phyloP scores from a whole-genome alignment of 495 filamentous ascomycete species.

The Chaetomium tenue region DNA sequence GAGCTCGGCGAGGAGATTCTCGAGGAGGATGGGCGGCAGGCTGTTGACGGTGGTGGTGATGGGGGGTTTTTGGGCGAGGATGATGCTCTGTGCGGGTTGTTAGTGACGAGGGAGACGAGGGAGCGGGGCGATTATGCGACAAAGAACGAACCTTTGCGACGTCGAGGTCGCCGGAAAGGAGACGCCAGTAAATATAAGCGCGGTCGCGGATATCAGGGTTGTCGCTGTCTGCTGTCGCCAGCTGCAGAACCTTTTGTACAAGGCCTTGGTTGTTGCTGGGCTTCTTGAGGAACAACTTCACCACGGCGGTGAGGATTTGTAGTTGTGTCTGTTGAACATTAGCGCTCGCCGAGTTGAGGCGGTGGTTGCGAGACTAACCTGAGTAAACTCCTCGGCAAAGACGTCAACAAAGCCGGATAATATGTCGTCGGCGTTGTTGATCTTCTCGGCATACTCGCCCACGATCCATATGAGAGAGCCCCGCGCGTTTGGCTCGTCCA shows the following conservation, averaged over 20 bases:
- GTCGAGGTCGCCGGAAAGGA: slow-evolving; percentile 88
- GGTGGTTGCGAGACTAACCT: slow-evolving; percentile 37
- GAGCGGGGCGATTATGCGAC: neutral
- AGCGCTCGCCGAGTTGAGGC: neutral
- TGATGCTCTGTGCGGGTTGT: slow-evolving; percentile 62
- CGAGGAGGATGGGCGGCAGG: slow-evolving; percentile 76
- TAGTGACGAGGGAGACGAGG: no score
- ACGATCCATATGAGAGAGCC: slow-evolving; percentile 98
- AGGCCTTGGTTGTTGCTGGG: slow-evolving; percentile 83
- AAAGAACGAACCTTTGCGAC: slow-evolving; percentile 65
- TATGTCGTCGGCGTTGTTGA: slow-evolving; percentile 89
- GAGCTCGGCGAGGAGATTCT: slow-evolving; percentile 81
- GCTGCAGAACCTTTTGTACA: slow-evolving; percentile 89
- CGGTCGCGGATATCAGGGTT: slow-evolving; percentile 96
- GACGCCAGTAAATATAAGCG: slow-evolving; percentile 97
- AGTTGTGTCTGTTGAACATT: slow-evolving; percentile 67
- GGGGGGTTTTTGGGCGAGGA: slow-evolving; percentile 89
- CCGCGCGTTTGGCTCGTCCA: slow-evolving; percentile 91
- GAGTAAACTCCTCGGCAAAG: slow-evolving; percentile 89
- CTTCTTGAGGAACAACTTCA: slow-evolving; percentile 96
- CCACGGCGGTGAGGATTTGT: slow-evolving; percentile 92
- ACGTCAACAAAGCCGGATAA: slow-evolving; percentile 92
- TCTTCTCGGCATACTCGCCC: slow-evolving; percentile 98
- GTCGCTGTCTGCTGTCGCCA: slow-evolving; percentile 89
- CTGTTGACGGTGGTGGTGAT: slow-evolving; percentile 92